Base-by-base conservation (phyloP, 495 filamentous ascomycete genomes). In the Aspergillus ellipticus region DNA sequence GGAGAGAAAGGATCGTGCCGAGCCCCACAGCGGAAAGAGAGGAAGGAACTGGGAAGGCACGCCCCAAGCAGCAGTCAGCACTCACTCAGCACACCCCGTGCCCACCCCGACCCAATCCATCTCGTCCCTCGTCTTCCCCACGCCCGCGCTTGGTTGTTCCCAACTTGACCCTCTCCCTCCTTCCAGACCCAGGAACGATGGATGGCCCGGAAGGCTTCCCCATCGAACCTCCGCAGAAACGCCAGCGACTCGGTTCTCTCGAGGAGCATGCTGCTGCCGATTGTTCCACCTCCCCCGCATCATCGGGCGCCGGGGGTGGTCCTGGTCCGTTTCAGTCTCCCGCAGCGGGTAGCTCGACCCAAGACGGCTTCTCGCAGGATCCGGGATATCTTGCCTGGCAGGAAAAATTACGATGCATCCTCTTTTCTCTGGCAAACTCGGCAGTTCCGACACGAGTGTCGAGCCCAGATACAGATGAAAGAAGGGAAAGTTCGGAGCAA, bases 381-480 rank as follows among this genome's bases (percentile, higher is more conserved):
- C 71, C 69, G 9, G 66, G 63, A 1, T 74, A 67, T 54, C 63
- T 74, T 15, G 71, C 70, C 9, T 74, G 66, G 5, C 66, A 74
- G 56, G 68, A 74, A 60, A 68, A 72, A 49, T 53, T 74, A 7
- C 68, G 68, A 43, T 67, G 69, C 21, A 69, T 72, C 46, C 58
- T 74, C 1, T 71, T 74, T 37, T 68, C 63, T 4, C 58, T 73
- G 3, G 71, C 69, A 1, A 62, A 74, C 11, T 74, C 69, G 4
- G 68, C 67, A 1, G 64, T 62, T 3, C 68, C 67, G 20, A 71
- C 69, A 2, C 56, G 68, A 1, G 63, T 62, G 2, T 49, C 54
- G 3, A 72, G 53, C 39, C 69, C 66, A 0, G 55, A 54, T 42
- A 42, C 28, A 8, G 46, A 15, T 11, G 51, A 50, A 16, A 33